These are phyloP conservation scores for Penicillium cosmopolitanum DNA, from an alignment of 495 filamentous ascomycete genomes.

Conservation along the genomic window DNA sequence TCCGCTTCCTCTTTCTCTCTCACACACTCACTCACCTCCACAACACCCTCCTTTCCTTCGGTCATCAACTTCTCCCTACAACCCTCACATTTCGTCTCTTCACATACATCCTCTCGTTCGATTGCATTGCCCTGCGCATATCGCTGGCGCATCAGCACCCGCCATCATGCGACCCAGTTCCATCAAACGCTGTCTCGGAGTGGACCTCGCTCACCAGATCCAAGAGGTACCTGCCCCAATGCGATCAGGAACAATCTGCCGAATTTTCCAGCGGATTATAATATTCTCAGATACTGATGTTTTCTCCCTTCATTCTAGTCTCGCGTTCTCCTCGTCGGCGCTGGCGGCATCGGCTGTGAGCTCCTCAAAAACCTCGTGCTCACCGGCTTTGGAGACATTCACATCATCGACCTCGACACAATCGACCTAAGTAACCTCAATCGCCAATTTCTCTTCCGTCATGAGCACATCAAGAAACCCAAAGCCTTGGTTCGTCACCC, in stretches of 20 bases:
- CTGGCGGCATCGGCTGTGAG: slow-evolving; percentile 97
- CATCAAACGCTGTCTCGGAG: slow-evolving; percentile 64
- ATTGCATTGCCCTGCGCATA: not conserved
- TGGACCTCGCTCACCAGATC: slow-evolving; percentile 59
- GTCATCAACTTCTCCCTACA: not conserved
- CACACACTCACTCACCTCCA: not conserved
- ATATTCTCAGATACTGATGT: slow-evolving; percentile 18
- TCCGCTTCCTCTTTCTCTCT: not conserved
- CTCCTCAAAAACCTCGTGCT: slow-evolving; percentile 95
- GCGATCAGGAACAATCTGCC: not conserved
- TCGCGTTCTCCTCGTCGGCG: slow-evolving; percentile 90
- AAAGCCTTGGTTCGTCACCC: slow-evolving; percentile 79
- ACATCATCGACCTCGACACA: slow-evolving; percentile 96
- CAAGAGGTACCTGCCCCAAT: slow-evolving; percentile 58
- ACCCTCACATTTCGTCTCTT: not conserved
- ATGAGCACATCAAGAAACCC: slow-evolving; percentile 96
- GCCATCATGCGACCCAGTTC: slow-evolving; percentile 59
- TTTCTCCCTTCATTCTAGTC: slow-evolving; percentile 55
- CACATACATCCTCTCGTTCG: not conserved
- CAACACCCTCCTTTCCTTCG: not conserved
- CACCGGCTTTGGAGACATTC: slow-evolving; percentile 91
- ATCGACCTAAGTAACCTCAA: slow-evolving; percentile 98
- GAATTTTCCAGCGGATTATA: not conserved
- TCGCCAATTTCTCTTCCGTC: slow-evolving; percentile 95
- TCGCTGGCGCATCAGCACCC: slow-evolving; percentile 16